Base-by-base conservation (phyloP, 352 stramenopile species). In the Pythium dissotocum region DNA sequence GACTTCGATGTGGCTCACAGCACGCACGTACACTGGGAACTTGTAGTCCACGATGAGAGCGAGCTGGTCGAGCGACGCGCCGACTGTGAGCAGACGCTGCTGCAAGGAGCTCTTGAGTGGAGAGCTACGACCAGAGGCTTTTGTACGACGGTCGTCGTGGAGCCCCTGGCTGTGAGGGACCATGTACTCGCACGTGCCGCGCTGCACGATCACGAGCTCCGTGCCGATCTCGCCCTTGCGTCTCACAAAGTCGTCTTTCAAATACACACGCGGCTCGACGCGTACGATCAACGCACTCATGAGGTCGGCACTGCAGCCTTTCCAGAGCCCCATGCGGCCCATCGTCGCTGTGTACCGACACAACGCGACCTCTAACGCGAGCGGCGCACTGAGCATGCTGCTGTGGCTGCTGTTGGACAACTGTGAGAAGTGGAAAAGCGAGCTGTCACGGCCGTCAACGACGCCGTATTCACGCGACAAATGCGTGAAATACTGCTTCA, bases 161-260 rank as follows among this genome's bases (percentile, higher is more conserved):
- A n/a, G 49, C 3, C 49, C 9, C 21, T 63, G 24, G 33, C 8
- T 35, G 14, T 53, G 57, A 3, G 57, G 30, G 10, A 38, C 53
- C 53, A 69, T 69, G 52, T 77, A 59, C 46, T 80, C 73, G 53
- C 70, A 76, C 30, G 58, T 59, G 59, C 73, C 73, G 30, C 65
- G 66, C 28, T 79, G 62, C 6, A 79, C 59, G 46, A 79, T 57
- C 28, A 77, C 70, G 62, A 79, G 64, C 36, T 79, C 73, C 21
- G 44, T 38, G 32, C 52, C 66, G 26, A 72, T 63, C 48, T 77
- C 70, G 26, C 70, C 73, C 18, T 68, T 66, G 55, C 67, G 61
- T 36, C 77, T 58, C 40, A 80, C 64, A 49, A 73, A 78, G 49
- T 80, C 74, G 32, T 80, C 73, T 33, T 65, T 61, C 58, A 78